phyloP scores from a whole-genome alignment of 2,329 filamentous ascomycete species.

The Phaeophleospora eucalypticola region DNA sequence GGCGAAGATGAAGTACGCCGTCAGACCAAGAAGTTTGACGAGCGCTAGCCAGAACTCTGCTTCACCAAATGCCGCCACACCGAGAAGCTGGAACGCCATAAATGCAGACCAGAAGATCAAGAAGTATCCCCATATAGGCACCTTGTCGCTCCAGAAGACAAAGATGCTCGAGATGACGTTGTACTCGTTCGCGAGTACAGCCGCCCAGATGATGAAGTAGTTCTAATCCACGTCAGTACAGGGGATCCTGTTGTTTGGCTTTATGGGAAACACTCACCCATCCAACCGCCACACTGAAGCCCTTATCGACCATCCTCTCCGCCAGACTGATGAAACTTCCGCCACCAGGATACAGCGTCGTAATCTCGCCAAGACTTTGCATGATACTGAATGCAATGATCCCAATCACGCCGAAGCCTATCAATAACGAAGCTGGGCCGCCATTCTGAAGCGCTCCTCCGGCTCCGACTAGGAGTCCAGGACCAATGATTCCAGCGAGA shows the following conservation, averaged over 20 bases:
- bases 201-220: conserved; percentile 65
- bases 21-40: conserved; percentile 37
- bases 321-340: conserved; percentile 69
- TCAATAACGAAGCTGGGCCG: conserved; percentile 67
- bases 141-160: conserved; percentile 58
- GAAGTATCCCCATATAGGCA: conserved; percentile 40
- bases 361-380: conserved; percentile 71
- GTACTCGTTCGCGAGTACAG: conserved; percentile 66
- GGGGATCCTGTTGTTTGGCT: background rate
- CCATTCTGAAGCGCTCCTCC: conserved; percentile 65
- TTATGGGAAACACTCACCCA: conserved; percentile 40
- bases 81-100: conserved; percentile 38
- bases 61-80: conserved; percentile 41
- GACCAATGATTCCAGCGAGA: conserved; percentile 56
- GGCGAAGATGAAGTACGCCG: conserved; percentile 39
- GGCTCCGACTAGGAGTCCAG: conserved; percentile 67
- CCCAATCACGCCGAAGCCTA: conserved; percentile 69
- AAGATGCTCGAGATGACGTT: conserved; percentile 65
- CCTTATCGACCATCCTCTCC: conserved; percentile 67
- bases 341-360: conserved; percentile 66
- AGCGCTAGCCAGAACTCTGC: conserved; percentile 45
- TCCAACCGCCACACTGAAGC: conserved; percentile 64
- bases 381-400: conserved; percentile 64
- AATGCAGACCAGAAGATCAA: conserved; percentile 41
- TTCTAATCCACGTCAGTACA: conserved; percentile 37